Percentiles rank a stretch among this genome's conserved stretches.
These are phyloP conservation scores for Pythium utonaiense DNA, from an alignment of 352 stramenopile species.

Conservation along the genomic window DNA sequence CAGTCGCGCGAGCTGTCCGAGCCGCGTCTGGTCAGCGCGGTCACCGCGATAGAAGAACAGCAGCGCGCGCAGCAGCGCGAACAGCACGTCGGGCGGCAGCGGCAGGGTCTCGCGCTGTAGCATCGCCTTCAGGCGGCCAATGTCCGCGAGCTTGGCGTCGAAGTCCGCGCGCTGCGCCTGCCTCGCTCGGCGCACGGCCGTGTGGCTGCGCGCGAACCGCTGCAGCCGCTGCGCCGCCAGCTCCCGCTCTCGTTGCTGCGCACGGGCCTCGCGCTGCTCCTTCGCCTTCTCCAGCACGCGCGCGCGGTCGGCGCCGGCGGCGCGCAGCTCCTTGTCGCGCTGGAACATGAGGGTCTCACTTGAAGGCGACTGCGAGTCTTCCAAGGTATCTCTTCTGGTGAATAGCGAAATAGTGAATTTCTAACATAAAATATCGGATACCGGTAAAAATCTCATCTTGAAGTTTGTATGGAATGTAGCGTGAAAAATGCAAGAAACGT, in stretches of 20 bases:
- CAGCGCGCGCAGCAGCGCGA: conserved; percentile 44
- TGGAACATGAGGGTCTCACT: too few species aligned
- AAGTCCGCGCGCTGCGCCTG: conserved; percentile 29
- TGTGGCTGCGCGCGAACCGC: conserved; percentile 38
- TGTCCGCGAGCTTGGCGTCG: conserved; percentile 53
- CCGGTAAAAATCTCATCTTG: background rate
- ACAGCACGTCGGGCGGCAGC: conserved; percentile 45
- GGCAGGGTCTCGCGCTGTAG: conserved; percentile 47
- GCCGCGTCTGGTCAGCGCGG: conserved; percentile 25
- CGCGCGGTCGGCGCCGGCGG: conserved; percentile 33
- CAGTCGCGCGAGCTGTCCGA: conserved; percentile 24
- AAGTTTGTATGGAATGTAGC: too few species aligned
- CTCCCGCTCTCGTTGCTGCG: conserved; percentile 36
- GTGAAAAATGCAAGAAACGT: background rate
- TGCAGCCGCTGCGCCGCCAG: conserved; percentile 32
- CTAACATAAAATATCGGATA: background rate
- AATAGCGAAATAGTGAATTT: background rate
- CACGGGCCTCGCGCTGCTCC: conserved; percentile 39
- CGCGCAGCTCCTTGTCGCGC: conserved; percentile 44
- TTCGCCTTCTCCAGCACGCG: conserved; percentile 55
- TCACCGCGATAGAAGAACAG: conserved; percentile 38
- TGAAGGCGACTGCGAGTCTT: too few species aligned
- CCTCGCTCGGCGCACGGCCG: conserved; percentile 15
- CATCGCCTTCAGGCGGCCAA: conserved; percentile 47
- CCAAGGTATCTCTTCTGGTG: background rate